Base-by-base conservation (phyloP, 306 rosid species). In the Begonia peltatifolia region DNA sequence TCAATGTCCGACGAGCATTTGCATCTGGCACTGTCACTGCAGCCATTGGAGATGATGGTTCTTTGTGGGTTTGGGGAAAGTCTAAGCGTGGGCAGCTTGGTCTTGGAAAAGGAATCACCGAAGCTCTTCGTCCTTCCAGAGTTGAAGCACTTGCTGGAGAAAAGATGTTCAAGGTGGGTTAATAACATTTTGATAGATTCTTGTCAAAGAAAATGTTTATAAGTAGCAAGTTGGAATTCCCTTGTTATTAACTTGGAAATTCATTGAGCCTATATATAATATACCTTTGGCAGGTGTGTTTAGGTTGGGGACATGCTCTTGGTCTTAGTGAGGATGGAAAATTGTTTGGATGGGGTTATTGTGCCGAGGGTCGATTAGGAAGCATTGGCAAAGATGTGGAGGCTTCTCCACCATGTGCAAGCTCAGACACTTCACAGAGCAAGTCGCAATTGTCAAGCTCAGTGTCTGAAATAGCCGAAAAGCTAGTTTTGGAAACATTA, bases 231-330 rank as follows among this genome's bases (percentile, higher is more conserved):
- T 47, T 47, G n/a, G 9, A 11, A 5, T 8, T 11, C 2, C 9
- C 14, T 47, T 11, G 51, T 47, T 15, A 11, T 0, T 3, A 13
- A 48, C 0, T 48, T 48, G 20, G 14, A 12, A 48, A 9, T 48
- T 48, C 16, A 48, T 48, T 11, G 15, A 30, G 41, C 16, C 42
- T 36, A 9, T 42, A 42, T 42, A 35, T 61, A 1, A 17, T 17
- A 61, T 68, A 20, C 23, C 44, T 62, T 72, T 74, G 64, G 43
- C 63, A 84, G 97, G 84, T 82, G 15, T 67, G 95, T 35, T 86
- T 85, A 63, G 95, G 97, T 58, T 90, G 97, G 95, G 97, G 97
- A 48, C 95, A 90, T 54, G 89, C 90, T 43, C 87, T 85, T 63
- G 95, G 95, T 13, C 67, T 20, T 15, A 90, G 84, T 11, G 70